Conservation (phyloP, 768 basidiomycete species). For the Candolleomyces eurysporus region DNA sequence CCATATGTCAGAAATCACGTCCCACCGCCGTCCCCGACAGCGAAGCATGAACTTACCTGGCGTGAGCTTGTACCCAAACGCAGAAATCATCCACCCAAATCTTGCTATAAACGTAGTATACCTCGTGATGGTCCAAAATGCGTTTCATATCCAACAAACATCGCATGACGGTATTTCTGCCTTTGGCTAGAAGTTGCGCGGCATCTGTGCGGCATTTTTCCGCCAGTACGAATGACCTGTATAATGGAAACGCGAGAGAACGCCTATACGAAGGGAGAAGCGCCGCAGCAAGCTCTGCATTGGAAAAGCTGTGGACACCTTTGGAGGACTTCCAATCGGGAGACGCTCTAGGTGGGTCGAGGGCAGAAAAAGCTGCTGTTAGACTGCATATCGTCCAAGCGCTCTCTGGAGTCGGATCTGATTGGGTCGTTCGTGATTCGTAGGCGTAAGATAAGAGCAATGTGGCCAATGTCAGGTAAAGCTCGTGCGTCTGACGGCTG, state of each 20-base stretch:
- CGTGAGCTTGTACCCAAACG: slow-evolving; percentile 70
- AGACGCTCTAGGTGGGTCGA: slow-evolving; percentile 48
- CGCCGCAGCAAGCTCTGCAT: slow-evolving; percentile 46
- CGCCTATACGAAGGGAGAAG: slow-evolving; percentile 71
- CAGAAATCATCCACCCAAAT: slow-evolving; percentile 86
- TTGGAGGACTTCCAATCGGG: slow-evolving; percentile 6
- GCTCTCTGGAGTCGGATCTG: slow-evolving; percentile 84
- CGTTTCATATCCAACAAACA: slow-evolving; percentile 70
- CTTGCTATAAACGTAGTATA: slow-evolving; percentile 86
- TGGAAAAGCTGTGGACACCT: slow-evolving; percentile 28
- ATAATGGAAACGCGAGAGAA: slow-evolving; percentile 71
- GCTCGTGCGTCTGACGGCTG: slow-evolving; percentile 49
- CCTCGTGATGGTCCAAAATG: slow-evolving; percentile 78
- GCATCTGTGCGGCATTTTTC: slow-evolving; percentile 68
- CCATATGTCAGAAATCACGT: not conserved
- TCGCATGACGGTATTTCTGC: slow-evolving; percentile 61
- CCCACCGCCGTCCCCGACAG: not conserved
- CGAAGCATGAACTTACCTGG: slow-evolving; percentile 50
- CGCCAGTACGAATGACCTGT: slow-evolving; percentile 73
- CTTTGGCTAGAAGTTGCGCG: slow-evolving; percentile 53
- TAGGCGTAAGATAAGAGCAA: slow-evolving; percentile 81
- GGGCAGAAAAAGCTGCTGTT: slow-evolving; percentile 77
- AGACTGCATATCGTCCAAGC: slow-evolving; percentile 81
- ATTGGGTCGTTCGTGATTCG: slow-evolving; percentile 73
- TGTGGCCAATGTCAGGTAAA: slow-evolving; percentile 69